Conservation (phyloP, 139 green algal species). For the Volvox reticuliferus region DNA sequence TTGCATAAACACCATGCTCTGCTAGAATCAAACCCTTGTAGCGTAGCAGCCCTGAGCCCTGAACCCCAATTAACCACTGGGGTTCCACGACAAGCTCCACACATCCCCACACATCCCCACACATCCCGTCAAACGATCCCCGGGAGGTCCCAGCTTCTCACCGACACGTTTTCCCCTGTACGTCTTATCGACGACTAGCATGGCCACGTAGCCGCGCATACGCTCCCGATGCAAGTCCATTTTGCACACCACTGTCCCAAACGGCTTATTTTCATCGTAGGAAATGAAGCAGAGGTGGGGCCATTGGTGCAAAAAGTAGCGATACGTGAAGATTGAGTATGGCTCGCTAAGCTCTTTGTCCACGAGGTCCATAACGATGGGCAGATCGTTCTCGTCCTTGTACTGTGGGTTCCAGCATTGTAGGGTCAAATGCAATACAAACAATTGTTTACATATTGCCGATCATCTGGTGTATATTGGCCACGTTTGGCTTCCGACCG, state of each 20-base stretch:
- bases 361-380: conserved; percentile 91
- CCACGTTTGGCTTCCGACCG: no score
- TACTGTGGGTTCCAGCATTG: conserved; percentile 72
- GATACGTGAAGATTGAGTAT: conserved; percentile 99
- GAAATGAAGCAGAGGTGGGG: conserved; percentile 93
- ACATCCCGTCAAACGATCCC: no score
- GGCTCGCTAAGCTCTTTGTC: conserved; percentile 96
- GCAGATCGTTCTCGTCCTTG: conserved; percentile 87
- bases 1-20: no score
- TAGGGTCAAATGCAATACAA: neutral
- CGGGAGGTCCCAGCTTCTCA: conserved; percentile 43
- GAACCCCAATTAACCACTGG: no score
- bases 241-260: conserved; percentile 95
- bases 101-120: no score
- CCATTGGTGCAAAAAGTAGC: conserved; percentile 94
- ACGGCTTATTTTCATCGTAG: conserved; percentile 69
- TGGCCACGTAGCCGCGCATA: conserved; percentile 96
- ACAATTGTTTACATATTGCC: neutral
- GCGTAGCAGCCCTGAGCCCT: no score
- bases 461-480: no score
- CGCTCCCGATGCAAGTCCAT: conserved; percentile 83
- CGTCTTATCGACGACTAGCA: conserved; percentile 95
- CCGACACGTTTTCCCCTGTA: conserved; percentile 88
- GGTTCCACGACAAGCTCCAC: no score
- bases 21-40: no score